Conservation (phyloP, 2,329 filamentous ascomycete species). For the Dothistroma pini region DNA sequence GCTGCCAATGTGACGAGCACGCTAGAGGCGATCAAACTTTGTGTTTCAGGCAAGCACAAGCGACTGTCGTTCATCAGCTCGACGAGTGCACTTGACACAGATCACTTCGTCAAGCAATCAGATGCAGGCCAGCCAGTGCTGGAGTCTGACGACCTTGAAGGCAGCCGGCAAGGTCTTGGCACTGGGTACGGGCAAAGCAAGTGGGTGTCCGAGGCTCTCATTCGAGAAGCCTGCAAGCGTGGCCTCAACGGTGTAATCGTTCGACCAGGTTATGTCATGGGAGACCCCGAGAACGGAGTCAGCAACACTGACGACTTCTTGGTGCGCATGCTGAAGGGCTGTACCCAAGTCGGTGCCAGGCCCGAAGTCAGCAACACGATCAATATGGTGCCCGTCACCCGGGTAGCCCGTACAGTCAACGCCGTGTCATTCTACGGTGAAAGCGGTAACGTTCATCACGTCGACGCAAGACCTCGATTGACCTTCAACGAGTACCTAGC, state of each 20-base stretch:
- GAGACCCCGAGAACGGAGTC: conserved; percentile 65
- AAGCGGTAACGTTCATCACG: conserved; percentile 59
- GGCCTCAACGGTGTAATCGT: conserved; percentile 74
- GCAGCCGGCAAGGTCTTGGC: conserved; percentile 70
- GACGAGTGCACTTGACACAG: conserved; percentile 75
- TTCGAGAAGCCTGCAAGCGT: conserved; percentile 71
- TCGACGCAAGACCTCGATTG: conserved; percentile 74
- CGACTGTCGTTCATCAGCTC: conserved; percentile 77
- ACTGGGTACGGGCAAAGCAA: conserved; percentile 92
- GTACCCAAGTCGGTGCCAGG: conserved; percentile 69
- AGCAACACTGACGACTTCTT: conserved; percentile 88
- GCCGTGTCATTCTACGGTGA: conserved; percentile 63
- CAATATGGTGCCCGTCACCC: conserved; percentile 83
- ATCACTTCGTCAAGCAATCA: conserved; percentile 74
- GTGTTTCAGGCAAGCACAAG: conserved; percentile 74
- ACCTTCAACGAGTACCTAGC: conserved; percentile 75
- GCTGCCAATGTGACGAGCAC: conserved; percentile 77
- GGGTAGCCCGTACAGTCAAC: conserved; percentile 76
- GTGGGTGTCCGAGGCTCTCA: conserved; percentile 72
- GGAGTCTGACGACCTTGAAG: conserved; percentile 74
- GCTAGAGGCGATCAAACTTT: conserved; percentile 70
- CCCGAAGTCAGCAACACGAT: conserved; percentile 82
- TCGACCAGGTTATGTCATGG: conserved; percentile 80
- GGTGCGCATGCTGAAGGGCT: conserved; percentile 80
- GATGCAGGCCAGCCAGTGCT: conserved; percentile 63